phyloP scores from a whole-genome alignment of 2,329 filamentous ascomycete species.

The Ophiobolus disseminans region DNA sequence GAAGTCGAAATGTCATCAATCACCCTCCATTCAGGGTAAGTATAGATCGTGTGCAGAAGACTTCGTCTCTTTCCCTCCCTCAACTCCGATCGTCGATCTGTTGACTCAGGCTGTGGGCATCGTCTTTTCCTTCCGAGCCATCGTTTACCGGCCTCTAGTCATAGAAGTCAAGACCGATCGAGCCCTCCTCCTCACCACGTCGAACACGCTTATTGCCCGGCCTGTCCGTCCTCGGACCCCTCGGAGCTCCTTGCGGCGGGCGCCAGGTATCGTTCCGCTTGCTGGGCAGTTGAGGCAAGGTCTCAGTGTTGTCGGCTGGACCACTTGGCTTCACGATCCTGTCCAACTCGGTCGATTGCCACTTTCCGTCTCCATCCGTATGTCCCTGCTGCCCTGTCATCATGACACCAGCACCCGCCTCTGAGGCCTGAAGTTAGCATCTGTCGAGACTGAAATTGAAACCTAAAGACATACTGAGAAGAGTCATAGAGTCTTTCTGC shows the following conservation, averaged over 20 bases:
- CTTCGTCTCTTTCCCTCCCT: no score
- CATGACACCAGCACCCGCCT: slow-evolving; percentile 26
- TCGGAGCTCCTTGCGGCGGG: background rate
- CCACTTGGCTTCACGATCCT: slow-evolving; percentile 3
- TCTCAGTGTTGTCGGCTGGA: slow-evolving; percentile 19
- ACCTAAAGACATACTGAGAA: slow-evolving; percentile 25
- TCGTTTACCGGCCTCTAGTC: no score
- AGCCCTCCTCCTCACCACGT: no score
- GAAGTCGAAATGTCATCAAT: no score
- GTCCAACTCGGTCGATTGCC: slow-evolving; percentile 8
- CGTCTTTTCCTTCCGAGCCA: no score
- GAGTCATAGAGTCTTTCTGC: slow-evolving; percentile 25
- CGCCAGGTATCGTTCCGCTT: slow-evolving; percentile 1
- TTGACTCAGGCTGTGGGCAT: no score
- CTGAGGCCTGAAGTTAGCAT: slow-evolving; percentile 12
- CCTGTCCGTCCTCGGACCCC: slow-evolving; percentile 4
- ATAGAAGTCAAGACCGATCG: no score
- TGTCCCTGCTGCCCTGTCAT: slow-evolving; percentile 25
- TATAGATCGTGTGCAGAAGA: no score
- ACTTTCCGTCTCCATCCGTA: slow-evolving; percentile 8
- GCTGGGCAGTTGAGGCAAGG: slow-evolving; percentile 3
- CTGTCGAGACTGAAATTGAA: background rate
- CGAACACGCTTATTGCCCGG: slow-evolving; percentile 3
- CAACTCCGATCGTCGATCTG: no score
- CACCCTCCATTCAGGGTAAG: no score